Evolutionary conservation across 352 stramenopile species (phyloP).

Genomic region (Elongisporangium senticosum): DNA sequence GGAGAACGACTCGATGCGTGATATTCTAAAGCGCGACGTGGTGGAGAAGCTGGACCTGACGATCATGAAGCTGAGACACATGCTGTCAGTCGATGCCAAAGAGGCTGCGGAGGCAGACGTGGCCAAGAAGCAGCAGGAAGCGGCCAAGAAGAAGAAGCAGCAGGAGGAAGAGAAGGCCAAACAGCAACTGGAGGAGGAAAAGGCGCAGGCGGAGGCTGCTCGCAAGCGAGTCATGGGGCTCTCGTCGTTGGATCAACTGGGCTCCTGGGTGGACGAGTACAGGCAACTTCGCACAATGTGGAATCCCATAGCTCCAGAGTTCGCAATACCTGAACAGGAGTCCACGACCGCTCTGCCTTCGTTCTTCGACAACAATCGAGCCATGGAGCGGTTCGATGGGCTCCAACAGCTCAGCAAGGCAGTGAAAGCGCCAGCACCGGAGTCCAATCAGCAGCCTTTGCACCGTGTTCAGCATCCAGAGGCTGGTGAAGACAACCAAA

Average conservation of each 20-base stretch:
- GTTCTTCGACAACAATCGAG: constrained; percentile 2
- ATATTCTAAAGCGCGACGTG: constrained; percentile 38
- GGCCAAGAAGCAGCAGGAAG: constrained; percentile 3
- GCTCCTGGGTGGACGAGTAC: constrained; percentile 30
- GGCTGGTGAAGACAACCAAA: too few species aligned
- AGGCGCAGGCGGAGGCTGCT: constrained; percentile 33
- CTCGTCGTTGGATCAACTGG: constrained; percentile 36
- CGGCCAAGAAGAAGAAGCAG: constrained; percentile 6
- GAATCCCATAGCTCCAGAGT: not conserved
- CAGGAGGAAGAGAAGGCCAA: constrained; percentile 14
- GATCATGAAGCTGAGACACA: constrained; percentile 57
- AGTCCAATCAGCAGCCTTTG: not conserved
- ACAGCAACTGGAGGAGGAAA: constrained; percentile 20
- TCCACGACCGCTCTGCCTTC: not conserved
- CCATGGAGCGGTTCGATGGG: not conserved
- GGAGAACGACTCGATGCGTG: constrained; percentile 13
- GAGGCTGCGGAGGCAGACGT: constrained; percentile 29
- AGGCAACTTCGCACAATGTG: constrained; percentile 3
- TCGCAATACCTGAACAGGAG: not conserved
- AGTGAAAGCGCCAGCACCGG: not conserved
- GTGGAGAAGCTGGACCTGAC: constrained; percentile 56
- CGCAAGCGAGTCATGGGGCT: constrained; percentile 46
- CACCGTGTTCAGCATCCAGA: not conserved
- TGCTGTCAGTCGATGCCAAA: constrained; percentile 43
- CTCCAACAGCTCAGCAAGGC: not conserved